phyloP scores from a whole-genome alignment of 2,329 filamentous ascomycete genomes.

The Fusarium phyllophilum region DNA sequence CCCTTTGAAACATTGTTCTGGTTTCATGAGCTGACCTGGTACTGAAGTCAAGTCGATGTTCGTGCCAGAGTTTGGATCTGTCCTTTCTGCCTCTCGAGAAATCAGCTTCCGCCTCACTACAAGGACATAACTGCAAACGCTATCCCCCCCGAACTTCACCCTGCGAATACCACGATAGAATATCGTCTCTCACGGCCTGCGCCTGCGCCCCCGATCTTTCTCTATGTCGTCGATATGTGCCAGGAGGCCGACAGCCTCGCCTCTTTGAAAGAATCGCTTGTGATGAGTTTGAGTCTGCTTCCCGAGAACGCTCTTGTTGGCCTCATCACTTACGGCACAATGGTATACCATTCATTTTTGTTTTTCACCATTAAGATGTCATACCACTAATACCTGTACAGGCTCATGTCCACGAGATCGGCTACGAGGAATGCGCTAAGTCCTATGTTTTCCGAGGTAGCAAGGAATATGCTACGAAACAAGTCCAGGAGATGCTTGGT shows the following conservation, averaged over 20 bases:
- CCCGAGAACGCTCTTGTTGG: slow-evolving; percentile 85
- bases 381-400: slow-evolving; percentile 50
- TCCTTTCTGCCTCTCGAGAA: slow-evolving; percentile 86
- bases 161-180: slow-evolving; percentile 87
- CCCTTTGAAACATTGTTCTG: background rate
- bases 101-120: slow-evolving; percentile 85
- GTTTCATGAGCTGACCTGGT: slow-evolving; percentile 38
- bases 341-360: slow-evolving; percentile 65
- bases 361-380: background rate
- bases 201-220: slow-evolving; percentile 86
- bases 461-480: slow-evolving; percentile 98
- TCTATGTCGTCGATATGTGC: slow-evolving; percentile 89
- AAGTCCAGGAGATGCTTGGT: slow-evolving; percentile 99
- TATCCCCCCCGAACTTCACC: slow-evolving; percentile 85
- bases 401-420: slow-evolving; percentile 97
- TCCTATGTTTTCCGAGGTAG: slow-evolving; percentile 98
- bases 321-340: slow-evolving; percentile 89
- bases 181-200: slow-evolving; percentile 83
- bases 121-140: slow-evolving; percentile 88
- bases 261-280: slow-evolving; percentile 84
- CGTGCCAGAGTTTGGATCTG: slow-evolving; percentile 89
- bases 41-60: slow-evolving; percentile 79
- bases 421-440: slow-evolving; percentile 97
- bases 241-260: slow-evolving; percentile 88
- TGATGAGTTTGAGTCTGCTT: slow-evolving; percentile 85